Conservation (phyloP, 331 rosid species). For the Pyracantha coccinea region DNA sequence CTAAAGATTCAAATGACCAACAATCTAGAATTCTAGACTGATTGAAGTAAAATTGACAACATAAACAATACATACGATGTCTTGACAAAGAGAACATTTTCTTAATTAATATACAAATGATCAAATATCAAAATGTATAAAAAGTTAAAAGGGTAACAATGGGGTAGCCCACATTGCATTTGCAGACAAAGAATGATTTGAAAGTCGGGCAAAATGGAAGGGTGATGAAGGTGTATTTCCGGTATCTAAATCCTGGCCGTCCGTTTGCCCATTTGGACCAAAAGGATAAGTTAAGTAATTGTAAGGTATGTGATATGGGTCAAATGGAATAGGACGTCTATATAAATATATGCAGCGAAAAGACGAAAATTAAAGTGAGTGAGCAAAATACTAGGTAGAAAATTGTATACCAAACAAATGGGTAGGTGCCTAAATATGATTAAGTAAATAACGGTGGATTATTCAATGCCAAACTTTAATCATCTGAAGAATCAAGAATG, state of each 20-base stretch:
- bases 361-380: neutral
- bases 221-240: neutral
- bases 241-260: constrained; percentile 17
- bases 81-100: neutral
- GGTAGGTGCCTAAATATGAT: neutral
- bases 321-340: constrained; percentile 3
- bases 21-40: neutral
- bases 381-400: neutral
- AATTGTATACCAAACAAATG: neutral
- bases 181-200: neutral
- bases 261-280: constrained; percentile 5
- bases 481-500: neutral
- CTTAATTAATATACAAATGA: no score
- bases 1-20: neutral
- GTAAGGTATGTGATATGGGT: constrained; percentile 2
- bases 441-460: neutral
- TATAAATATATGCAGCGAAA: neutral
- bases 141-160: neutral
- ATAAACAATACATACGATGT: neutral
- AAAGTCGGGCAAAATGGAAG: neutral
- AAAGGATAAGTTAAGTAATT: constrained; percentile 4
- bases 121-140: no score
- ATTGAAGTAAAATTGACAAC: neutral
- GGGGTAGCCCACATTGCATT: neutral
- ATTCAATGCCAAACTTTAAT: neutral